Evolutionary conservation across 192 early-diverging fungal species (phyloP).

Genomic region (Backusella tarrabulga): DNA sequence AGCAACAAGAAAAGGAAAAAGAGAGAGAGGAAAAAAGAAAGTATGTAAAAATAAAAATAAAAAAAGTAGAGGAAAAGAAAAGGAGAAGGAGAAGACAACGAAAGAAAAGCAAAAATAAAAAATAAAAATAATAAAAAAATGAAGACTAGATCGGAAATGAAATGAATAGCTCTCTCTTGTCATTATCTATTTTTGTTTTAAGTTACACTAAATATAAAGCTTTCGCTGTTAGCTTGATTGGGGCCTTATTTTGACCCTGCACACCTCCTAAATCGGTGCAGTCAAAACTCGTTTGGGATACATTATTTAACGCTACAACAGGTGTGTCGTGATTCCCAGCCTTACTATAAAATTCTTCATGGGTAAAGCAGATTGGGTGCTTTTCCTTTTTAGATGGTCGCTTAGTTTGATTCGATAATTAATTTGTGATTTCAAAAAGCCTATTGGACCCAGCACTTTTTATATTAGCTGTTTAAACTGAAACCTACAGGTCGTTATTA

Average conservation of each 20-base stretch:
- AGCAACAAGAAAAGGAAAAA: background rate
- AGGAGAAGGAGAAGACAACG: background rate
- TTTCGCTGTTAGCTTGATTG: background rate
- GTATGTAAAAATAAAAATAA: background rate
- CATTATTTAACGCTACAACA: background rate
- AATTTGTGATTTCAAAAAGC: background rate
- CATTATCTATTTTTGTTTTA: background rate
- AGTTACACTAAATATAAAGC: background rate
- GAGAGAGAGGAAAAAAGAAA: background rate
- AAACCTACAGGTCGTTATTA: background rate
- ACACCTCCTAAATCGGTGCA: slow-evolving; percentile 1
- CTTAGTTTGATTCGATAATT: background rate
- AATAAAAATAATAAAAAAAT: background rate
- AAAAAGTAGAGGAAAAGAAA: background rate
- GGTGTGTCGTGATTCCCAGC: background rate
- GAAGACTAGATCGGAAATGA: background rate
- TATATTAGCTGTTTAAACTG: background rate
- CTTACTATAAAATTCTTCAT: background rate
- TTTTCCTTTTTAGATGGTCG: background rate
- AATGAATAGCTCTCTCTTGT: background rate
- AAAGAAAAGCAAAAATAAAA: background rate
- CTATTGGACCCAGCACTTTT: background rate
- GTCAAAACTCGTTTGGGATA: background rate
- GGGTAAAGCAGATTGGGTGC: background rate
- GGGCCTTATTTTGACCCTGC: background rate